These are phyloP conservation scores for Arthrobotrys pseudoclavata DNA, from an alignment of 2,329 filamentous ascomycete genomes.

Conservation along the genomic window DNA sequence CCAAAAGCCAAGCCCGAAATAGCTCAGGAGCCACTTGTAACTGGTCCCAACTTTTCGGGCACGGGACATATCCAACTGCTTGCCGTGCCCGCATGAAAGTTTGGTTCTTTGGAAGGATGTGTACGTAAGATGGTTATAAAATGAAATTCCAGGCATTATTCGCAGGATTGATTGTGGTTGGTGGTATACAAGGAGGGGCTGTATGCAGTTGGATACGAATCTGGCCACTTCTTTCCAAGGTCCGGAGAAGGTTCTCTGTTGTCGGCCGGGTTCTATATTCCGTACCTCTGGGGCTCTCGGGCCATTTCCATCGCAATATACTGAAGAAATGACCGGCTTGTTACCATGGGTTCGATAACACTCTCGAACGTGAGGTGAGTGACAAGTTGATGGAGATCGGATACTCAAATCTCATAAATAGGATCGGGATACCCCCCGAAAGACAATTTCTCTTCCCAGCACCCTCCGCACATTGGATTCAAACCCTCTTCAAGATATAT, in stretches of 20 bases:
- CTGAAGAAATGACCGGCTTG: not conserved
- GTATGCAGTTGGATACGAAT: constrained; percentile 32
- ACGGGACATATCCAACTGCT: not conserved
- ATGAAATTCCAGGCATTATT: not conserved
- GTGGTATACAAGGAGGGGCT: not conserved
- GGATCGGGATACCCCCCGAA: not conserved
- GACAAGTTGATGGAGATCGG: not conserved
- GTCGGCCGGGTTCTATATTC: not conserved
- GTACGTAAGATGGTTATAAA: not conserved
- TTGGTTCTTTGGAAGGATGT: not conserved
- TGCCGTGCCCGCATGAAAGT: constrained; percentile 3
- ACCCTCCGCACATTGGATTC: not conserved
- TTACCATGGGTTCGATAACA: not conserved
- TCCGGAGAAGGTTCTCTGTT: not conserved
- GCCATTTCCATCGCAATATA: not conserved
- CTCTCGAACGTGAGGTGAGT: not conserved
- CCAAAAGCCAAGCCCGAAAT: not conserved
- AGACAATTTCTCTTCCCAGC: not conserved
- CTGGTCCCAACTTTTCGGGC: not conserved
- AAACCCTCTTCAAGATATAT: not conserved
- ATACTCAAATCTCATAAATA: constrained; percentile 8
- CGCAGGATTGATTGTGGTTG: not conserved
- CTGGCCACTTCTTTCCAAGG: not conserved
- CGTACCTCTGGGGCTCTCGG: not conserved
- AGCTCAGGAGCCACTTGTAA: not conserved